Evolutionary conservation across 2,329 filamentous ascomycete genomes (phyloP).

Genomic region (Penicillium sclerotigenum): DNA sequence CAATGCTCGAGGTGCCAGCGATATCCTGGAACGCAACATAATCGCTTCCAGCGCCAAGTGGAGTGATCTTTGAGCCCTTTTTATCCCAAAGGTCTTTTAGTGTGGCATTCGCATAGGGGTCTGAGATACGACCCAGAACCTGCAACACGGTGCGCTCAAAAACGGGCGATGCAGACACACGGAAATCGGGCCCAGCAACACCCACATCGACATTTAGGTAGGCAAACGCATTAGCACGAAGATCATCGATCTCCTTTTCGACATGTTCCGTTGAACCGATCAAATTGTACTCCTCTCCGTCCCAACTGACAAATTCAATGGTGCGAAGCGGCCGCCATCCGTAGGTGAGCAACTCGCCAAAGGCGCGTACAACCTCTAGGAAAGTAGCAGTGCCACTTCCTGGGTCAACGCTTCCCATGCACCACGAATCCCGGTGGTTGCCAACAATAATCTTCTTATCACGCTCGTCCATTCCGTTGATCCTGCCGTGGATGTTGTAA

Average conservation of each 20-base stretch:
- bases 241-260: slow-evolving; percentile 71
- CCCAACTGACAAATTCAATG: slow-evolving; percentile 96
- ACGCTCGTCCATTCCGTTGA: slow-evolving; percentile 77
- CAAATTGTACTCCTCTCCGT: slow-evolving; percentile 87
- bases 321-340: slow-evolving; percentile 93
- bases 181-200: slow-evolving; percentile 71
- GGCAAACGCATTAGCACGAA: slow-evolving; percentile 72
- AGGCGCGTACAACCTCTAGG: slow-evolving; percentile 80
- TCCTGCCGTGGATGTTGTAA: slow-evolving; percentile 85
- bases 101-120: slow-evolving; percentile 69
- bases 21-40: slow-evolving; percentile 90
- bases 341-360: slow-evolving; percentile 70
- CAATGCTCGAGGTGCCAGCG: slow-evolving; percentile 80
- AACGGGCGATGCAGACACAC: slow-evolving; percentile 75
- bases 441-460: slow-evolving; percentile 85
- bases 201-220: slow-evolving; percentile 91
- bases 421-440: slow-evolving; percentile 91
- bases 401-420: slow-evolving; percentile 80
- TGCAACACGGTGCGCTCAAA: slow-evolving; percentile 70
- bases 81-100: slow-evolving; percentile 73
- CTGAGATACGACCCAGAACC: slow-evolving; percentile 69
- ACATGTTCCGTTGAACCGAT: slow-evolving; percentile 95
- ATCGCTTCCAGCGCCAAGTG: slow-evolving; percentile 73
- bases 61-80: slow-evolving; percentile 57
- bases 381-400: slow-evolving; percentile 87